A percentile compares a stretch with the other conserved stretches of the same genome.
These are phyloP conservation scores for Penicillium brasilianum DNA, from an alignment of 2,329 filamentous ascomycete genomes.

Conservation along the genomic window DNA sequence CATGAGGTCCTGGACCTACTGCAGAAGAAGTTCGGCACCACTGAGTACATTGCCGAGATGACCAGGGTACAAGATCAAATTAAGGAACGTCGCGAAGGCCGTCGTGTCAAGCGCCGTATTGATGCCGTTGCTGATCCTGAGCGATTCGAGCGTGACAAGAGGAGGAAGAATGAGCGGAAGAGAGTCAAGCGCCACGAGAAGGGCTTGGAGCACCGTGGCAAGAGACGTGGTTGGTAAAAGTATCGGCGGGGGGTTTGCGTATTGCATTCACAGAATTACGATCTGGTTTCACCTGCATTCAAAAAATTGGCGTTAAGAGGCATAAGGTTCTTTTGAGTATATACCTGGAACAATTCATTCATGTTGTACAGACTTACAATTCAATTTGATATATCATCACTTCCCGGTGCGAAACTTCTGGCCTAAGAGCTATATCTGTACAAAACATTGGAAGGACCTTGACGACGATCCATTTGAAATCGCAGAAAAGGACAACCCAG, in stretches of 20 bases:
- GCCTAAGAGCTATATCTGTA: no score
- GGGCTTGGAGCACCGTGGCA: constrained; percentile 71
- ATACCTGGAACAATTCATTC: constrained; percentile 33
- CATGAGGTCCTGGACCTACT: constrained; percentile 80
- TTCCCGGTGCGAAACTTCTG: neutral
- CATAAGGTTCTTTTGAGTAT: constrained; percentile 25
- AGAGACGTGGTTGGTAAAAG: constrained; percentile 70
- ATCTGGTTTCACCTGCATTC: constrained; percentile 28
- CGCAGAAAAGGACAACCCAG: no score
- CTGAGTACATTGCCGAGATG: constrained; percentile 76
- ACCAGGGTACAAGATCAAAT: constrained; percentile 74
- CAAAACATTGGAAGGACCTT: no score
- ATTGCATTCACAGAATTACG: constrained; percentile 21
- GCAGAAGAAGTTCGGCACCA: constrained; percentile 82
- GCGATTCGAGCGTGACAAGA: constrained; percentile 76
- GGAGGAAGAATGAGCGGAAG: constrained; percentile 81
- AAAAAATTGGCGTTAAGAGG: constrained; percentile 34
- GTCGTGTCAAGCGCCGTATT: constrained; percentile 84
- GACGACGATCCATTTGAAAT: no score
- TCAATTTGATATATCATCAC: neutral
- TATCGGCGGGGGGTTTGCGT: constrained; percentile 8
- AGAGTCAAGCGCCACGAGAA: constrained; percentile 81
- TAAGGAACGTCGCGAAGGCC: constrained; percentile 71
- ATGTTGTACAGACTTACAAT: constrained; percentile 19
- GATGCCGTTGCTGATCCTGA: constrained; percentile 85